Base-by-base conservation (phyloP, 805 yeast species). In the Yarrowia alimentaria region DNA sequence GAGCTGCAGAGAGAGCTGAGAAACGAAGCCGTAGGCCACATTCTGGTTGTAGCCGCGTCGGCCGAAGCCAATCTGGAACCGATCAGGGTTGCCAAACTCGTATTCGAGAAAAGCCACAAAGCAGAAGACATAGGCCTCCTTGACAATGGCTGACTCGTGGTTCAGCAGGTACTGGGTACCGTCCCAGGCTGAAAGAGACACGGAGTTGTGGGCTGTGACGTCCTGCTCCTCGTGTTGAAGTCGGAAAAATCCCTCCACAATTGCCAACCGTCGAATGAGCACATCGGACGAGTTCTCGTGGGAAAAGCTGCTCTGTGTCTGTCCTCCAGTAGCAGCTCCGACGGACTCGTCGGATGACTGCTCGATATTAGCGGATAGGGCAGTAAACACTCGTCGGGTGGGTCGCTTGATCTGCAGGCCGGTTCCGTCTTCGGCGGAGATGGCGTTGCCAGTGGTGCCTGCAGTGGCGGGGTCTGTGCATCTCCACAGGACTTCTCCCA, bases 401-500 rank as follows among this genome's bases (percentile, higher is more conserved):
- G 42, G 40, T 18, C 42, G 40, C 28, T 47, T 33, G 51, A 47
- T 32, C 33, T 33, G 51, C 26, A 47, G 42, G n/a, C 42, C 51
- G n/a, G 53, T 18, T 3, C 53, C 53, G 31, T 50, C 40, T 22
- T 43, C 33, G 11, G 13, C 32, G 13, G 53, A 21, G 8, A 37
- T 25, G n/a, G 52, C 21, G 10, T 40, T 32, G 26, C 32, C 26
- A 4, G 52, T 20, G 24, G 9, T 11, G 1, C 26, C 56, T 3
- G 51, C 40, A 11, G 56, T 22, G 9, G 31, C 18, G 16, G 43
- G 51, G n/a, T 43, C 29, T 3, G 60, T 53, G 48, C 67, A 59
- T 30, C 60, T 53, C n/a, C 53, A 34, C 20, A 71, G 55, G 11
- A 89, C 69, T 53, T 85, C 95, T 21, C 79, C 76, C 14, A 89